Evolutionary conservation across 2,329 filamentous ascomycete species (phyloP).

Genomic region (Bipolaris cookei): DNA sequence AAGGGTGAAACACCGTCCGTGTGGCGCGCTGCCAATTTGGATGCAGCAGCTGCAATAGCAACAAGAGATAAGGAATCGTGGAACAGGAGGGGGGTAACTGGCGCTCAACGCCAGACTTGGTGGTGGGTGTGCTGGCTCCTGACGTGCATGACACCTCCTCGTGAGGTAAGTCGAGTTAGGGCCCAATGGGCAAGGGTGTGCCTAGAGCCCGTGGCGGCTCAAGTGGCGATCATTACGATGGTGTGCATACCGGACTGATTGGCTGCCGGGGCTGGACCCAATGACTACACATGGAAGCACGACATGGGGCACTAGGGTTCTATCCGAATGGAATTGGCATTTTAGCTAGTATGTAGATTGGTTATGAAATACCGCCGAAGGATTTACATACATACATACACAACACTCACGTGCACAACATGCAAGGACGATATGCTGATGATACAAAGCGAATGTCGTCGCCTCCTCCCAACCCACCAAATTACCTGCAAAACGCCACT

Average conservation of each 20-base stretch:
- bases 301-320: constrained; percentile 5
- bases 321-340: background rate
- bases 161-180: constrained; percentile 3
- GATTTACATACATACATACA: background rate
- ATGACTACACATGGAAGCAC: background rate
- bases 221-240: constrained; percentile 6
- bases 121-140: constrained; percentile 8
- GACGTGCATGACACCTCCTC: constrained; percentile 6
- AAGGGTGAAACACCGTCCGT: constrained; percentile 16
- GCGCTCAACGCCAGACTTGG: constrained; percentile 11
- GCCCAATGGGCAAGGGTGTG: constrained; percentile 1
- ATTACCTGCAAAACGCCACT: constrained; percentile 12
- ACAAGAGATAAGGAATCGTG: background rate
- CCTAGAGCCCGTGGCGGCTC: constrained; percentile 7
- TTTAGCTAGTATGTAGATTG: background rate
- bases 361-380: background rate
- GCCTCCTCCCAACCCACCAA: background rate
- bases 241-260: constrained; percentile 2
- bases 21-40: background rate
- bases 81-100: background rate
- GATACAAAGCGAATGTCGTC: constrained; percentile 15
- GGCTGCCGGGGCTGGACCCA: background rate
- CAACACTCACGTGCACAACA: background rate
- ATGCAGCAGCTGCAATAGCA: background rate
- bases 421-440: constrained; percentile 5